Percentiles rank a stretch among this genome's conserved stretches.
phyloP scores from a whole-genome alignment of 2,329 filamentous ascomycete species.

The Xylaria sp. region DNA sequence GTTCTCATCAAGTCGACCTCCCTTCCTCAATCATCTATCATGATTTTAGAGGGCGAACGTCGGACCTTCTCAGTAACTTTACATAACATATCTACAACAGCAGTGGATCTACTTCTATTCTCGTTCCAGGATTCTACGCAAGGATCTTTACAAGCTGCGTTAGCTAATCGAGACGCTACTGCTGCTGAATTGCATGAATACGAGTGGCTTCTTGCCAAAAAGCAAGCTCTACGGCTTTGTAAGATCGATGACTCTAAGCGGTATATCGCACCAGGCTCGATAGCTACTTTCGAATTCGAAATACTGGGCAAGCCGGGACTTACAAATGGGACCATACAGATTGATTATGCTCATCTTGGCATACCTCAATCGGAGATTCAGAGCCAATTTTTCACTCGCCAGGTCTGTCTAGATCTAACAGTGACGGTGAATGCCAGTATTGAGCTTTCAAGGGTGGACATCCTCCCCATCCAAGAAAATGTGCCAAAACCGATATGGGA shows the following conservation, averaged over 20 bases:
- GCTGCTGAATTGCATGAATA: constrained; percentile 84
- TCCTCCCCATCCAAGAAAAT: constrained; percentile 72
- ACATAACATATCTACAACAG: constrained; percentile 73
- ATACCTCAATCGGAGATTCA: constrained; percentile 69
- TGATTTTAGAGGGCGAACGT: constrained; percentile 90
- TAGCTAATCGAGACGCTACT: constrained; percentile 77
- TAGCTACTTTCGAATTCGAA: constrained; percentile 78
- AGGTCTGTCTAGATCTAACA: constrained; percentile 78
- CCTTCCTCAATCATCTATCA: constrained; percentile 82
- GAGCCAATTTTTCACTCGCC: constrained; percentile 81
- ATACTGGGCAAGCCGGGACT: constrained; percentile 86
- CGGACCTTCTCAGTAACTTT: constrained; percentile 79
- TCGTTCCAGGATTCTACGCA: constrained; percentile 91
- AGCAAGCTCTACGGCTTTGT: constrained; percentile 67
- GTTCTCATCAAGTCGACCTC: constrained; percentile 77
- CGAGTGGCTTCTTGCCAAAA: constrained; percentile 77
- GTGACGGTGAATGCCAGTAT: constrained; percentile 93
- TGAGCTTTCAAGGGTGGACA: constrained; percentile 79
- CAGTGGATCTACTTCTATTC: constrained; percentile 84
- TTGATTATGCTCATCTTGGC: constrained; percentile 87
- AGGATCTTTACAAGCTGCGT: constrained; percentile 73
- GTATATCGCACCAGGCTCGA: constrained; percentile 70
- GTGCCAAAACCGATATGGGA: constrained; percentile 68
- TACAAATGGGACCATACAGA: constrained; percentile 77
- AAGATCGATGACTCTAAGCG: constrained; percentile 58